A percentile compares a stretch with the other conserved stretches of the same genome.
Evolutionary conservation across 2,329 filamentous ascomycete species (phyloP).

Genomic region (Arthrinium phaeospermum): DNA sequence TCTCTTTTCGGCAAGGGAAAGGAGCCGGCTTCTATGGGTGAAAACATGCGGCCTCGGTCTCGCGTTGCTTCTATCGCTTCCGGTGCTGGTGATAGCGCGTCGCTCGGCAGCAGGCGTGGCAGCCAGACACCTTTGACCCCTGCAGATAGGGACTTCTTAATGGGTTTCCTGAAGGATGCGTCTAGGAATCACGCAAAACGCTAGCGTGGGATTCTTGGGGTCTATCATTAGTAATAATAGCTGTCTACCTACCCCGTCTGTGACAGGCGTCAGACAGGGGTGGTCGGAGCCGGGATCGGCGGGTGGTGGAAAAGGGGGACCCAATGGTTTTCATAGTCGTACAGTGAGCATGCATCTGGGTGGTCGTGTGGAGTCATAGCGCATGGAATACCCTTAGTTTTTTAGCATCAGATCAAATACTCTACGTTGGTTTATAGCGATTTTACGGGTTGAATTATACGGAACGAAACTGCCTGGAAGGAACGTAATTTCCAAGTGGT

Average conservation of each 20-base stretch:
- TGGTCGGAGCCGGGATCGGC: background rate
- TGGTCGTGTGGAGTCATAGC: conserved; percentile 17
- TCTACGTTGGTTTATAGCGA: conserved; percentile 1
- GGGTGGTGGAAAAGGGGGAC: background rate
- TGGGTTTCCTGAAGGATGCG: conserved; percentile 72
- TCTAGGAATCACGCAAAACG: conserved; percentile 1
- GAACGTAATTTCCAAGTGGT: too few species aligned
- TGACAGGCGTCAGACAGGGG: background rate
- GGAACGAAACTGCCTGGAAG: background rate
- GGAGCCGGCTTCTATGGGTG: conserved; percentile 34
- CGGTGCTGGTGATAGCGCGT: conserved; percentile 41
- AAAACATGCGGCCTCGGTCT: conserved; percentile 37
- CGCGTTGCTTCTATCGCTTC: conserved; percentile 53
- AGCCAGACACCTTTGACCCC: conserved; percentile 66
- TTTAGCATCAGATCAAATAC: conserved; percentile 15
- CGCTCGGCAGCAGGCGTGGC: conserved; percentile 43
- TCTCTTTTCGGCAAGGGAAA: conserved; percentile 66
- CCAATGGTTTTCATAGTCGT: conserved; percentile 7
- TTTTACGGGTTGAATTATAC: background rate
- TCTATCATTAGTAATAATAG: background rate
- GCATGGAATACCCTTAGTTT: conserved; percentile 20
- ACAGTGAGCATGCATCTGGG: conserved; percentile 13
- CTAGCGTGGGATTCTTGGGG: background rate
- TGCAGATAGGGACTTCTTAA: conserved; percentile 75
- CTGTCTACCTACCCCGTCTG: background rate